Evolutionary conservation across 2,329 filamentous ascomycete genomes (phyloP), one percentile per base, ranked within the genome.

Genomic region (Magnaporthales sp.): DNA sequence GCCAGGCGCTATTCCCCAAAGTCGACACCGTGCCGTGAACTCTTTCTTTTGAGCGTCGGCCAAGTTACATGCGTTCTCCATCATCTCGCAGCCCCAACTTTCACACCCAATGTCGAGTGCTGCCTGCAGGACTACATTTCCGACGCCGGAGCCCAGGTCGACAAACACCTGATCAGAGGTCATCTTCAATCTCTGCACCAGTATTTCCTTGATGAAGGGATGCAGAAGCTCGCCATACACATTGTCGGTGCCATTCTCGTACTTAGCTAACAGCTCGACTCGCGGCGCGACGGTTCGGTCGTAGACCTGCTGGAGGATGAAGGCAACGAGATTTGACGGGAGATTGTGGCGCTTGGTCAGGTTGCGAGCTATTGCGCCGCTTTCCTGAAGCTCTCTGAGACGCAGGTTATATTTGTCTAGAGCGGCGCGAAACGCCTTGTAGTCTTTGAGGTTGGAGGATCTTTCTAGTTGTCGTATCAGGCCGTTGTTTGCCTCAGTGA

Each of bases 1-100:
- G 68, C 95, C 95, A 1, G 91, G 86, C 22, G 86, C 83, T 67
- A 99, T 82, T 11, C 94, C 94, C 95, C 95, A 99, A 26, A 97
- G 86, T 63, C 89, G 87, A 72, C 92, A 94, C 46, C 95, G 87
- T n/a, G 91, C 88, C 67, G 84, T 82, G 72, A 99, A 97, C 76
- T 99, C 95, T 46, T 84, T 83, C 70, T 90, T 85, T 77, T 98
- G 95, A 29, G 88, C 84, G 29, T 90, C 87, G 8, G 92, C 95
- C 32, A 97, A 85, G 67, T 89, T 88, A 79, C 90, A 93, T 1
- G 93, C 92, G 68, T 95, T 96, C 67, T 90, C 85, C 92, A 97
- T 96, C 84, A 96, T 92, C 77, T 99, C 95, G 73, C 94, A 97
- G 30, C 95, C 95, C 89, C 93, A 97, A 77, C 91, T 94, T 75